Evolutionary conservation across 2,329 filamentous ascomycete genomes (phyloP), one percentile per base, ranked within the genome.

Genomic region (Alternaria postmessia): DNA sequence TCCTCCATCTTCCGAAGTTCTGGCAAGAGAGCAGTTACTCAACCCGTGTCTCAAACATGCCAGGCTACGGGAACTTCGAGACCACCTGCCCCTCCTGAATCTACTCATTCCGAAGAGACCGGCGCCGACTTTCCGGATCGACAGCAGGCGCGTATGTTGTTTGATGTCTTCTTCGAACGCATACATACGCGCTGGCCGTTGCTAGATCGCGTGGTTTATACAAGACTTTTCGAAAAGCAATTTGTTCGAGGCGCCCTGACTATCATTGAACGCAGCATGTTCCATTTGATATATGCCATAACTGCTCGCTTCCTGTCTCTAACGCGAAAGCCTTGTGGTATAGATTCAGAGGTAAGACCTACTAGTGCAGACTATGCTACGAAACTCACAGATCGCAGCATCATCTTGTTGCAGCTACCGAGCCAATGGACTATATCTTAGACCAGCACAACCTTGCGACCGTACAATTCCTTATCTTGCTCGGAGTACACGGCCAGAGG

Each of bases 231-330:
- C 39, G 62, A 70, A 16, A 62, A 57, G 28, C 71, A 73, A 44
- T 66, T 69, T 30, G 47, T 61, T 11, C 65, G 62, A 32, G 68
- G 60, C 6, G 51, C 62, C 16, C 47, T 73, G 14, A 63, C 68
- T 9, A 65, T 70, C 24, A 63, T 65, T 11, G 64, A 73, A 47
- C 52, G 66, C 5, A 70, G 69, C 36, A 69, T 61, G 32, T 53
- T 73, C 5, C 69, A 73, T 44, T 53, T 73, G 4, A 70, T 73
- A 18, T 73, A 73, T 38, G 69, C 71, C 5, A 73, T 73, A 7
- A 68, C 71, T 16, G 67, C 67, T 42, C 65, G 71, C 22, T 73
- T 71, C 38, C 39, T 73, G 26, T 61, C 68, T 26, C 56, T 73
- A n/a, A 73, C 69, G 7, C 69, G 64, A 30, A 70, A 72, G 52